Base-by-base conservation (phyloP, 345 rosid genomes). In the Euclidium syriacum region DNA sequence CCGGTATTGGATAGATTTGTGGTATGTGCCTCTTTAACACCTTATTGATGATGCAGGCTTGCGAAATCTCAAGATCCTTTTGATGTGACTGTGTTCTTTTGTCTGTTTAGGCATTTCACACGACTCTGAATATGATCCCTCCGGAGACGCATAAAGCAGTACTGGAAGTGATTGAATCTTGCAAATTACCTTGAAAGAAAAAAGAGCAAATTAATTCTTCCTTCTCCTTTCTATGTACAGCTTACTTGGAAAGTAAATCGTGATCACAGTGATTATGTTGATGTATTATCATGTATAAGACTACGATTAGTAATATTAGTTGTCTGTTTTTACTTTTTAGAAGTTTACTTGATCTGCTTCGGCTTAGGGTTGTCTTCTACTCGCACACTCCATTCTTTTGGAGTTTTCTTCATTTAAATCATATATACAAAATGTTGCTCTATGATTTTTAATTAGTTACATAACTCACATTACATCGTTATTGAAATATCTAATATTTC, bases 1-100 rank as follows among this genome's bases (percentile, higher is more conserved):
- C 98, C 99, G 0, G 98, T 90, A 23, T 70, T 95, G 81, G 96
- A 95, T 70, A 95, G 95, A 88, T 95, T 95, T 75, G 88, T 90
- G 98, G 99, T 95, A 88, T 62, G 86, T 70, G 26, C 47, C 58
- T 71, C 42, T 62, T 47, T 40, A 65, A 52, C 57, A 53, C 24
- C 48, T 36, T 38, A 36, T 47, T 10, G 59, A 48, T 59, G 7
- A 41, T 36, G 35, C 24, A 49, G 52, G 58, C 36, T 40, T 39
- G 32, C n/a, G 32, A 36, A 16, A 27, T 20, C 25, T 19, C 59
- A 49, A 23, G 26, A 24, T 62, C 26, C 20, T 51, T n/a, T 64
- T 64, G 14, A 30, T 26, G 46, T 34, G 39, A 34, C 32, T 53
- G 34, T 27, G 32, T 56, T 44, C 6, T 51, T n/a, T 10, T 65